These are phyloP conservation scores for Artomyces pyxidatus DNA, from an alignment of 768 basidiomycete genomes.

Conservation along the genomic window DNA sequence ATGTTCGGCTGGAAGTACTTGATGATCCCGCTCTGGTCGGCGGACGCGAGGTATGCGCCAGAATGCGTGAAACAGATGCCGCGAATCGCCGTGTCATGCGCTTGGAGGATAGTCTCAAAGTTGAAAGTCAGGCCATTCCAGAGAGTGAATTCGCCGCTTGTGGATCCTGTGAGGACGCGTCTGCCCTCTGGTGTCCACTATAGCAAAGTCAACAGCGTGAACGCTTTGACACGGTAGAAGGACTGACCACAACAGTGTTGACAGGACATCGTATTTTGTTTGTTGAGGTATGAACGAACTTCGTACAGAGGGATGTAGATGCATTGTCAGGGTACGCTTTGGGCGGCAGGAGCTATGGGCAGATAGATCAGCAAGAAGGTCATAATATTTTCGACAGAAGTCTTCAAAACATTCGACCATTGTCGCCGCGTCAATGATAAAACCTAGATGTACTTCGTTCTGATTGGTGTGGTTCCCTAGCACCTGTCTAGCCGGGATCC, in stretches of 20 bases:
- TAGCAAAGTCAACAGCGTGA: too few relatives aligned
- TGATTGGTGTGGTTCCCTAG: too few relatives aligned
- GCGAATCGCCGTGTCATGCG: constrained; percentile 92
- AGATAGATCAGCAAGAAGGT: too few relatives aligned
- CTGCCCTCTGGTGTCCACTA: constrained; percentile 98
- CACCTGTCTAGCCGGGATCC: too few relatives aligned
- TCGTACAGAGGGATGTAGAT: constrained; percentile 91
- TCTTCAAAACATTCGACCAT: too few relatives aligned
- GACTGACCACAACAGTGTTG: constrained; percentile 83
- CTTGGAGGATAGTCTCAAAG: constrained; percentile 99
- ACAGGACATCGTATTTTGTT: constrained; percentile 98
- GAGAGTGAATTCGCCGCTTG: constrained; percentile 94
- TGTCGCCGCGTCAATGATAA: too few relatives aligned
- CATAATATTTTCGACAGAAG: too few relatives aligned
- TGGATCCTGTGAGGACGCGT: constrained; percentile 88
- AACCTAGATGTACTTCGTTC: too few relatives aligned
- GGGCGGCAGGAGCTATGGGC: constrained; percentile 77
- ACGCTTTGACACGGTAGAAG: too few relatives aligned
- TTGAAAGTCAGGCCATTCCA: constrained; percentile 99
- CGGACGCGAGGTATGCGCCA: constrained; percentile 87
- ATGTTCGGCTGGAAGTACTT: constrained; percentile 99
- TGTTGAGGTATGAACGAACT: constrained; percentile 96
- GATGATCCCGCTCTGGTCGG: constrained; percentile 90
- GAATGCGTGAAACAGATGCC: constrained; percentile 86
- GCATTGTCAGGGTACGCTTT: constrained; percentile 87